Base-by-base conservation (phyloP, 495 filamentous ascomycete genomes). In the Staphylotrichum longicolle region DNA sequence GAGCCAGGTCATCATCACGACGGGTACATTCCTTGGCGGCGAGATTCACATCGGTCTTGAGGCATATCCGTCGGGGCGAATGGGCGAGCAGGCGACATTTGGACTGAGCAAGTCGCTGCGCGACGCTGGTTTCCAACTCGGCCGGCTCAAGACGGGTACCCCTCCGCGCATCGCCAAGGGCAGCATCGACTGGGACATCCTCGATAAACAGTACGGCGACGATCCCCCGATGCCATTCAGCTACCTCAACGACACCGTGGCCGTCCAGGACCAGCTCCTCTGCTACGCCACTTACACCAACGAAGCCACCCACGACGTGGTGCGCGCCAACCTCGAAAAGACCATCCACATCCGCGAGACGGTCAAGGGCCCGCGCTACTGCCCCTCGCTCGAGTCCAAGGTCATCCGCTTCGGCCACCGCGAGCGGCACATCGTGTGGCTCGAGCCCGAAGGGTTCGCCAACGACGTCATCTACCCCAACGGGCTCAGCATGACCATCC, bases 31-130 rank as follows among this genome's bases (percentile, higher is more conserved):
- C 68, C 76, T 98, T 7, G 90, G 95, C 53, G 94, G 94, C 30
- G 95, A 98, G 72, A 98, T 98, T 58, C 94, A 98, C 69, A 93
- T 98, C 60, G 94, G 94, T 5, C 72, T 98, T 5, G 84, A 95
- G 45, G 83, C 79, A 0, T 94, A 81, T 64, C 95, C 95, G 0
- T 88, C 94, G 0, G 94, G 94, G 0, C 85, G 94, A 2, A 93
- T 98, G 78, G 94, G 94, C 6, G 94, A 98, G 75, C 90, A 90
- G 37, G 92, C 94, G 1, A 96, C 94, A 2, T 91, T 91, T 64
- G 93, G 95, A 1, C 80, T 98, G 44, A 96, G 91, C 78, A 96
- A 93, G 69, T 96, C 91, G 12, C 80, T 98, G 41, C 83, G 82
- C 59, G 88, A 93, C 40, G 93, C 94, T 20, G 94, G 95, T 7